Evolutionary conservation across 495 filamentous ascomycete species (phyloP).

Genomic region (Hapsidospora chrysogenum): DNA sequence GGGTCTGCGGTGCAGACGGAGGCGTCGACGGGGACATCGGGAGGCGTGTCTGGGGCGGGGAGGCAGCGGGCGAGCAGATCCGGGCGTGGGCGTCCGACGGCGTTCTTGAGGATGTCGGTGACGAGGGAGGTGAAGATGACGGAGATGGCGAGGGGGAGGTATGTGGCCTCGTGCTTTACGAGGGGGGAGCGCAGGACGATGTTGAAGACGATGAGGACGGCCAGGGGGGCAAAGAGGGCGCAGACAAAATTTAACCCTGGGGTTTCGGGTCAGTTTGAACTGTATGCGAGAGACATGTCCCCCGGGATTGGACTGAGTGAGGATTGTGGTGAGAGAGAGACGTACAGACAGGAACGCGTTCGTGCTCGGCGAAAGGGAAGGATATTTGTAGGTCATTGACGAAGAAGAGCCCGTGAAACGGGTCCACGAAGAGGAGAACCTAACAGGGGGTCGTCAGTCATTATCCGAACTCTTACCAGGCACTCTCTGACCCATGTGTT

Average conservation of each 20-base stretch:
- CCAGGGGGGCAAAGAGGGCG: slow-evolving; percentile 51
- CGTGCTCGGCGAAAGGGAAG: slow-evolving; percentile 69
- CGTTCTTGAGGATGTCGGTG: slow-evolving; percentile 86
- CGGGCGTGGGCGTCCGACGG: slow-evolving; percentile 75
- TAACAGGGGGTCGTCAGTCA: slow-evolving; percentile 10
- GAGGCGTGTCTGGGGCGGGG: slow-evolving; percentile 45
- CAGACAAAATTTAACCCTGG: slow-evolving; percentile 57
- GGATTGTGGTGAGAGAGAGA: slow-evolving; percentile 3
- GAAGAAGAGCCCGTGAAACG: slow-evolving; percentile 77
- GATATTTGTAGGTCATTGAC: slow-evolving; percentile 71
- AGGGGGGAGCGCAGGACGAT: slow-evolving; percentile 36
- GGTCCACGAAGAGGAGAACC: slow-evolving; percentile 57
- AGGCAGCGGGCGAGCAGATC: slow-evolving; percentile 83
- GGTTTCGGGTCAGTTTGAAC: slow-evolving; percentile 4
- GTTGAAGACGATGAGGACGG: slow-evolving; percentile 48
- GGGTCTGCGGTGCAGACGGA: slow-evolving; percentile 61
- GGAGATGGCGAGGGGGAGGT: slow-evolving; percentile 64
- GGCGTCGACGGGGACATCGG: slow-evolving; percentile 50
- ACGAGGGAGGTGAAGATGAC: slow-evolving; percentile 65
- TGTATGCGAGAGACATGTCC: background rate
- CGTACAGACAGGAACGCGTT: slow-evolving; percentile 69
- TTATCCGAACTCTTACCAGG: slow-evolving; percentile 2
- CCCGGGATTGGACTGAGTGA: background rate
- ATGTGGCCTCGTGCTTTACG: slow-evolving; percentile 75
- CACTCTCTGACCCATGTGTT: too few species aligned